Conservation (phyloP, 2,329 filamentous ascomycete species). For the Fusarium tupiense region DNA sequence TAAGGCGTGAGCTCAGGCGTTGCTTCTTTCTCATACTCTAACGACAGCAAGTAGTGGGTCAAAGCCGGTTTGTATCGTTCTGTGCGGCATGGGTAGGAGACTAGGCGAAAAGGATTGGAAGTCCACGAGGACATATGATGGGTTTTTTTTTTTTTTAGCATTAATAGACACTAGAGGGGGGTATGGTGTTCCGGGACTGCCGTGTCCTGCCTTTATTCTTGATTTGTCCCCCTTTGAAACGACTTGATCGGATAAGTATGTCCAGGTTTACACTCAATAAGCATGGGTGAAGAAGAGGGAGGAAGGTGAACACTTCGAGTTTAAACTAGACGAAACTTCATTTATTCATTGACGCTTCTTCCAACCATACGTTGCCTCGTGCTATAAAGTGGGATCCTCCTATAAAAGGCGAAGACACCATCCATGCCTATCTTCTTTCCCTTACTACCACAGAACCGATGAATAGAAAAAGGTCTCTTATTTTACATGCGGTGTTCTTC, state of each 20-base stretch:
- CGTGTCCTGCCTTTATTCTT: background rate
- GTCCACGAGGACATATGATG: background rate
- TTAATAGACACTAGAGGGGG: background rate
- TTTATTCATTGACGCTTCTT: constrained; percentile 43
- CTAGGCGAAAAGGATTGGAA: constrained; percentile 12
- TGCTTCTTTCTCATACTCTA: background rate
- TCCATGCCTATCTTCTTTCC: background rate
- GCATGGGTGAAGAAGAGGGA: background rate
- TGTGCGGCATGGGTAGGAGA: background rate
- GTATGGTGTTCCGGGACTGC: background rate
- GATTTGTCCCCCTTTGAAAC: background rate
- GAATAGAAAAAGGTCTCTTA: constrained; percentile 32
- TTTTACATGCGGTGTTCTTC: constrained; percentile 36
- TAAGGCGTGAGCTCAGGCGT: background rate
- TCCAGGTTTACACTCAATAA: background rate
- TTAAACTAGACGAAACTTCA: constrained; percentile 38
- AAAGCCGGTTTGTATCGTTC: background rate
- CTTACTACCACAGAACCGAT: constrained; percentile 2
- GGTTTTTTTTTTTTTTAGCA: background rate
- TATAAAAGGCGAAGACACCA: constrained; percentile 19
- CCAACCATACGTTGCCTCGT: constrained; percentile 26
- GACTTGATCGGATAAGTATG: background rate
- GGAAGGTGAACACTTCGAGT: background rate
- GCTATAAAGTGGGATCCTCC: constrained; percentile 28
- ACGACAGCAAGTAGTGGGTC: background rate